Evolutionary conservation across 768 basidiomycete species (phyloP), one percentile per base, ranked within the genome.

Genomic region (Collybia sordida): DNA sequence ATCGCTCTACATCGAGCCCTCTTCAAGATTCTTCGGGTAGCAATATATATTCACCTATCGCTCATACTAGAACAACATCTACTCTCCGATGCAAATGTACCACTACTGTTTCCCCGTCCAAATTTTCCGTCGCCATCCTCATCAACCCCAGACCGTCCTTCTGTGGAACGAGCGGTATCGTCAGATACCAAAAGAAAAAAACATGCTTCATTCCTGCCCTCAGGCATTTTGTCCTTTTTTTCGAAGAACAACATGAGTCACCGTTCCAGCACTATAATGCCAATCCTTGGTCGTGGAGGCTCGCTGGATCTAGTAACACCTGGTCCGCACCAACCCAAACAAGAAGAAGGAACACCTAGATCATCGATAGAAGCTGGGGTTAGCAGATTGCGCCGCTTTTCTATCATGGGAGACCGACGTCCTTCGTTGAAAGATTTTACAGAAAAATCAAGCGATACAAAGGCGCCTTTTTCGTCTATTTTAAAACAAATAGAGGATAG

Each of bases 51-150:
- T 7, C 79, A 83, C 56, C 71, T 85, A 1, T 81, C 83, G 1
- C 71, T 85, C 27, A 52, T 83, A 3, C 77, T 87, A 14, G 86
- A 87, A 57, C 83, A 86, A 58, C 73, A 78, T 31, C 62, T 85
- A 4, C 71, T 86, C 23, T 47, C 66, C 3, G 72, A 83, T 61
- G 81, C 75, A 0, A 65, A 74, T 42, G 72, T 84, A n/a, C 61
- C 64, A 6, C 64, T 86, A 27, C 67, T 63, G 27, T 78, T 72
- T 45, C 74, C 76, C 4, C 58, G 65, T 50, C 64, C 64, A 19
- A 59, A 64, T 49, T 46, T 65, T n/a, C 46, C 64, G 36, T 24
- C 57, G 9, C 48, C 57, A 15, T 64, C 60, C 15, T 54, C 64
- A 18, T 67, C 71, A 2, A 59, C 60, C 4, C 62, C 64, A 14